These are phyloP conservation scores for Cardiosporidium cionae DNA, from an alignment of 169 alveolate species.

Conservation along the genomic window DNA sequence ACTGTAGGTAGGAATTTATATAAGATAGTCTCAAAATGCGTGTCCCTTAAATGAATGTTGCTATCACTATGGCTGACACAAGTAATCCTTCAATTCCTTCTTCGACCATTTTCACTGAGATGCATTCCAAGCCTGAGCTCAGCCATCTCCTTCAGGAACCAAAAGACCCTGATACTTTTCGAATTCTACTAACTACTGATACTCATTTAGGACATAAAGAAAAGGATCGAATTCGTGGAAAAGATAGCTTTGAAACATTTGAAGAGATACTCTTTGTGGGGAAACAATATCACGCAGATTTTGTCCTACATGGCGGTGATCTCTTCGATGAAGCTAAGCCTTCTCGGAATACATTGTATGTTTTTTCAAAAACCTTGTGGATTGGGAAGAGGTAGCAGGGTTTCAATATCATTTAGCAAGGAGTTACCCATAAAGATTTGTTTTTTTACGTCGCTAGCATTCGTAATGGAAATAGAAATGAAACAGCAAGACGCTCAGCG, in stretches of 20 bases:
- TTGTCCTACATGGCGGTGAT: conserved; percentile 85
- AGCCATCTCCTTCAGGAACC: no score
- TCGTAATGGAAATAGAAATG: background rate
- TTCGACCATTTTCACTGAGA: no score
- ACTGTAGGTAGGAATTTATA: no score
- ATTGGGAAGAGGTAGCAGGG: no score
- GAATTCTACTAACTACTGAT: conserved; percentile 79
- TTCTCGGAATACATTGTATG: conserved; percentile 63
- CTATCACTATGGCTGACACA: no score
- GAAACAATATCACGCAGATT: conserved; percentile 61
- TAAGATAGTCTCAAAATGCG: no score
- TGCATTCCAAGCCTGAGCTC: no score
- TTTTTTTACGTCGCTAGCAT: background rate
- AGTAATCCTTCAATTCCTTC: no score
- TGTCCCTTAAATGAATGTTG: no score
- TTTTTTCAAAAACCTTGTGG: no score
- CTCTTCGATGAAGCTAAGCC: conserved; percentile 85
- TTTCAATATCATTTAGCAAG: background rate
- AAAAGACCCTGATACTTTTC: no score
- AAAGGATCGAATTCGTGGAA: conserved; percentile 54
- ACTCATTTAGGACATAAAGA: conserved; percentile 86
- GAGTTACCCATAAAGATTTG: background rate
- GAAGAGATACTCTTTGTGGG: conserved; percentile 81
- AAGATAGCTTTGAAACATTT: conserved; percentile 79
- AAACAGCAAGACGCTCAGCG: no score